Evolutionary conservation across 345 rosid genomes (phyloP).

Genomic region (Heritiera fomes): DNA sequence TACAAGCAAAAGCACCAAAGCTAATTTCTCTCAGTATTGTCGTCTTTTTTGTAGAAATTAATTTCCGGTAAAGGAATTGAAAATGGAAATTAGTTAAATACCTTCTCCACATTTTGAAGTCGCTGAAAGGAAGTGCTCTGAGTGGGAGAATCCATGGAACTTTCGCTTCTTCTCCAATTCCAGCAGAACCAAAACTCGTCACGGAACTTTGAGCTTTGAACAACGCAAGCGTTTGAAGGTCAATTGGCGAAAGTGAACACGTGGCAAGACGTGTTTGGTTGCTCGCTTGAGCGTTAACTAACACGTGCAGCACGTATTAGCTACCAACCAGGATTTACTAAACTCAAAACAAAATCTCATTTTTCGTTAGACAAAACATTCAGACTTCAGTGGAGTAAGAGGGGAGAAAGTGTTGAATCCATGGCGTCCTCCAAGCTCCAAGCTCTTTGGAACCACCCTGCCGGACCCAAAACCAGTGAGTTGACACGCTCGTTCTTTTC

Average conservation of each 20-base stretch:
- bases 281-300: not conserved
- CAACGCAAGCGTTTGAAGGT: not conserved
- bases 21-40: not conserved
- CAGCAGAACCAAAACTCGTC: not conserved
- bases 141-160: conserved; percentile 62
- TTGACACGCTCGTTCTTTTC: conserved; percentile 14
- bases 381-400: not conserved
- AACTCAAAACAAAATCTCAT: not conserved
- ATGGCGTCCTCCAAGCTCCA: conserved; percentile 87
- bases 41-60: not conserved
- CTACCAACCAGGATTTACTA: not conserved
- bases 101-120: conserved; percentile 86
- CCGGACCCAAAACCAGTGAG: conserved; percentile 93
- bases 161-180: not conserved
- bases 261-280: not conserved
- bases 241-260: not conserved
- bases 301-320: not conserved
- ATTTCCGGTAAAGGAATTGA: not conserved
- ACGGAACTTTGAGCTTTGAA: too few species aligned
- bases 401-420: conserved; percentile 19
- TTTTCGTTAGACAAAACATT: not conserved
- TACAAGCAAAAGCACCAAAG: not conserved
- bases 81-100: conserved; percentile 1
- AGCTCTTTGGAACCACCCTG: conserved; percentile 92
- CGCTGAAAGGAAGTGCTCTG: conserved; percentile 83